Conservation (phyloP, 2,329 filamentous ascomycete genomes). For the Pseudogymnoascus sp. region DNA sequence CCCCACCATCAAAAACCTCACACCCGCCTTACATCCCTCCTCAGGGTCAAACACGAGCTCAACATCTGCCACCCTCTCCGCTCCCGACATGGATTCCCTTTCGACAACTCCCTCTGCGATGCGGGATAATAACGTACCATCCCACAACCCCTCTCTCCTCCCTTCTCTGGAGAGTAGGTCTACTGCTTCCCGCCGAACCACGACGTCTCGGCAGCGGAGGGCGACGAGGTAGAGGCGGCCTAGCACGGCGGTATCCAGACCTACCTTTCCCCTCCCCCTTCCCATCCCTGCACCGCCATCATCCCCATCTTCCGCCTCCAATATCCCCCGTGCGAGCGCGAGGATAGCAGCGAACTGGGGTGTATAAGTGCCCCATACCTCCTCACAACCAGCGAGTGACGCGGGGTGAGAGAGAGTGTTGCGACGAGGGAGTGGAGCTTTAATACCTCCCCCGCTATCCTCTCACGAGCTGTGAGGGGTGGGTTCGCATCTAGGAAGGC, state of each 20-base stretch:
- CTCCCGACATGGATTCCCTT: too few relatives aligned
- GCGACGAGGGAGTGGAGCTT: background rate
- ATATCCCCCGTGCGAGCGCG: background rate
- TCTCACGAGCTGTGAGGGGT: background rate
- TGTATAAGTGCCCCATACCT: too few relatives aligned
- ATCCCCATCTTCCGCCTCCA: background rate
- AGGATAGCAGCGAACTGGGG: too few relatives aligned
- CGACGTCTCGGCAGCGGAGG: conserved; percentile 50
- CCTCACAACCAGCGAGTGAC: rapidly evolving
- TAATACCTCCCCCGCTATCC: background rate
- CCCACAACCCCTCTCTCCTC: conserved; percentile 60
- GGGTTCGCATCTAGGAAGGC: background rate
- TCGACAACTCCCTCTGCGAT: too few relatives aligned
- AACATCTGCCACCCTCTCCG: background rate
- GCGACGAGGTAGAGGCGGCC: conserved; percentile 54
- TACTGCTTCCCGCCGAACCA: conserved; percentile 48
- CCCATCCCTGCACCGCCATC: too few relatives aligned
- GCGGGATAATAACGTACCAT: conserved; percentile 29
- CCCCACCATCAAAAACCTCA: background rate
- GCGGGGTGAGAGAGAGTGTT: background rate
- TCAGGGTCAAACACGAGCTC: background rate
- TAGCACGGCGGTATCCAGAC: conserved; percentile 47
- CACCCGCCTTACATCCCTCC: background rate
- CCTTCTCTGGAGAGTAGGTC: conserved; percentile 48
- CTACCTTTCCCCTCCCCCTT: background rate